Evolutionary conservation across 805 yeast genomes (phyloP), one percentile per base, ranked within the genome.

Genomic region (Metschnikowia santaceciliae): DNA sequence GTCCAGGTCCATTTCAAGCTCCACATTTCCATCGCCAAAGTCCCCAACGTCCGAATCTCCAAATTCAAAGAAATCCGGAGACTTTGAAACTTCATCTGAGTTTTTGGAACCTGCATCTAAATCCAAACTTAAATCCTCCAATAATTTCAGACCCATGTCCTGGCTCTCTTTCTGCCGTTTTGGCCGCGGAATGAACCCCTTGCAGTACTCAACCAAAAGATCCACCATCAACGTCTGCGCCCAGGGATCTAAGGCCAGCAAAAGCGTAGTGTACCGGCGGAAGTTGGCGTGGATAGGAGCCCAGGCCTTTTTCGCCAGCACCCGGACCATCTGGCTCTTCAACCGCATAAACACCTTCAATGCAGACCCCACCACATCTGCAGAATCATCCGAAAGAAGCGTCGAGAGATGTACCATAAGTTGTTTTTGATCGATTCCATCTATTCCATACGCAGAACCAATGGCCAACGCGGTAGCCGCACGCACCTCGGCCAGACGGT

Each of bases 401-500:
- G 70, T 71, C 17, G 74, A 66, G 42, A 91, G 66, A 35, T 75
- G 65, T 2, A 71, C 79, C 7, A 76, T 56, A 34, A 89, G 65
- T 48, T 83, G 87, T 7, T 70, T 73, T 19, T 69, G 66, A 34
- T 73, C 70, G 1, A 80, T 70, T 3, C 61, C 63, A 22, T 76
- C 78, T 58, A 57, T 68, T 3, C 45, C 49, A 38, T 47, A 74
- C 23, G 77, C 77, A 53, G 87, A 89, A 3, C 82, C 77, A 32
- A 90, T 74, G 0, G 96, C 88, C 44, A 86, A 75, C 2, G 92
- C 90, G 1, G 92, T 81, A 1, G 96, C 86, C 33, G 84, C 72
- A 55, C 98, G 77, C 3, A 94, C 99, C 14, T 78, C 63, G 0
- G 96, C 83, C 7, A 94, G 83, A 3, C 83, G 76, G 62, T 94